Percentiles rank a stretch among this genome's conserved stretches.
Evolutionary conservation across 805 yeast species (phyloP).

Genomic region (Saccharomyces eubayanus): DNA sequence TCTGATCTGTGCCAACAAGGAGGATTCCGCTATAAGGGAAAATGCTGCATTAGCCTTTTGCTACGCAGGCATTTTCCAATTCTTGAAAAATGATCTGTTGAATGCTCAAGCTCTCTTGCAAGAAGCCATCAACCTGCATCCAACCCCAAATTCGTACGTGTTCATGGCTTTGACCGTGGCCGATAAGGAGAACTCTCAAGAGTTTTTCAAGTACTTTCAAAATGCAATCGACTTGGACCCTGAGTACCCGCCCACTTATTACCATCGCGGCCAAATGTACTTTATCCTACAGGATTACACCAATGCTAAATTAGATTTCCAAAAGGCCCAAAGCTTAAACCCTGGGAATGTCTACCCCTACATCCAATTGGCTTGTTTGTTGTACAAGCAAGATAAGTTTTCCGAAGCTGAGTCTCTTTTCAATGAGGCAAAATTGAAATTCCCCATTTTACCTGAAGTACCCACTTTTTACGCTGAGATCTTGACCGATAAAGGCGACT

Average conservation of each 20-base stretch:
- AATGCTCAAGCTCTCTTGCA: conserved; percentile 57
- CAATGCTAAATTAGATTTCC: conserved; percentile 66
- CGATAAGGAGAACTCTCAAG: conserved; percentile 64
- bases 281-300: conserved; percentile 70
- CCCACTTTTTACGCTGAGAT: conserved; percentile 96
- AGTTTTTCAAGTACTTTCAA: conserved; percentile 64
- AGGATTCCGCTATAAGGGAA: conserved; percentile 24
- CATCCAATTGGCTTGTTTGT: conserved; percentile 88
- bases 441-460: conserved; percentile 83
- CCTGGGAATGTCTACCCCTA: conserved; percentile 75
- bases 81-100: conserved; percentile 65
- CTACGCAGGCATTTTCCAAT: conserved; percentile 73
- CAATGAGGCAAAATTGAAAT: conserved; percentile 58
- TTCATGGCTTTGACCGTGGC: conserved; percentile 76
- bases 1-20: conserved; percentile 18
- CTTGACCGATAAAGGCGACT: conserved; percentile 70
- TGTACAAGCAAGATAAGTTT: conserved; percentile 58
- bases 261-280: conserved; percentile 89
- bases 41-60: conserved; percentile 69
- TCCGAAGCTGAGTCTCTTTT: conserved; percentile 57
- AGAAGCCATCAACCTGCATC: conserved; percentile 54
- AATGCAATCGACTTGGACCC: conserved; percentile 64
- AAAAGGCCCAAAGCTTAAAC: conserved; percentile 65
- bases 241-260: conserved; percentile 70
- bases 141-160: conserved; percentile 76